These are phyloP conservation scores for Phytophthora foliorum DNA, from an alignment of 352 stramenopile genomes.

Conservation along the genomic window DNA sequence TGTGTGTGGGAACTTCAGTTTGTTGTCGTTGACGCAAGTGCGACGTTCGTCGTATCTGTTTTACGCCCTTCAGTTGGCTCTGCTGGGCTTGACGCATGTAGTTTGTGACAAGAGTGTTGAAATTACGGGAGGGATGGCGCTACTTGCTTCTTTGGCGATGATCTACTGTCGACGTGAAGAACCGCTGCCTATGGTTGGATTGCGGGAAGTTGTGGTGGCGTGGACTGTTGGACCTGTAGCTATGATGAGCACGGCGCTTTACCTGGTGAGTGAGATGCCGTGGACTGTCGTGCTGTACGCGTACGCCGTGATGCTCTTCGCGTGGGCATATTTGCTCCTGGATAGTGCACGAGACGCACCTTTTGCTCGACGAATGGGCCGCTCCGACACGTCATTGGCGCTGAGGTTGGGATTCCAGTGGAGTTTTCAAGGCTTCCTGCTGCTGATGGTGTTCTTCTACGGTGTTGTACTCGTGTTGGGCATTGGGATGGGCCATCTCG, in stretches of 20 bases:
- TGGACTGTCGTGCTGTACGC: slow-evolving; percentile 64
- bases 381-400: slow-evolving; percentile 57
- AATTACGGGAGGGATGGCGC: slow-evolving; percentile 35
- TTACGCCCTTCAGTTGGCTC: slow-evolving; percentile 53
- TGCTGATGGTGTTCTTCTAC: slow-evolving; percentile 71
- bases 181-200: slow-evolving; percentile 49
- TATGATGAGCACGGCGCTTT: slow-evolving; percentile 64
- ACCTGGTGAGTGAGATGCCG: slow-evolving; percentile 54
- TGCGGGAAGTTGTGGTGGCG: slow-evolving; percentile 64
- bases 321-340: slow-evolving; percentile 65
- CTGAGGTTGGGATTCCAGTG: slow-evolving; percentile 65
- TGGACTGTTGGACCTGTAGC: slow-evolving; percentile 59
- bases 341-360: slow-evolving; percentile 81
- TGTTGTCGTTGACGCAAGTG: slow-evolving; percentile 80
- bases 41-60: slow-evolving; percentile 74
- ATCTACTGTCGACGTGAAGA: slow-evolving; percentile 64
- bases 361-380: slow-evolving; percentile 68
- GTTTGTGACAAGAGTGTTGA: slow-evolving; percentile 46
- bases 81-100: slow-evolving; percentile 51
- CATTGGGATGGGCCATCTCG: slow-evolving; percentile 65
- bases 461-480: slow-evolving; percentile 59
- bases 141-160: slow-evolving; percentile 54
- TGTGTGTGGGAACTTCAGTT: slow-evolving; percentile 35
- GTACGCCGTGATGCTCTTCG: slow-evolving; percentile 68
- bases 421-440: slow-evolving; percentile 71